Evolutionary conservation across 2,329 filamentous ascomycete species (phyloP).

Genomic region (Teratosphaeria nubilosa): DNA sequence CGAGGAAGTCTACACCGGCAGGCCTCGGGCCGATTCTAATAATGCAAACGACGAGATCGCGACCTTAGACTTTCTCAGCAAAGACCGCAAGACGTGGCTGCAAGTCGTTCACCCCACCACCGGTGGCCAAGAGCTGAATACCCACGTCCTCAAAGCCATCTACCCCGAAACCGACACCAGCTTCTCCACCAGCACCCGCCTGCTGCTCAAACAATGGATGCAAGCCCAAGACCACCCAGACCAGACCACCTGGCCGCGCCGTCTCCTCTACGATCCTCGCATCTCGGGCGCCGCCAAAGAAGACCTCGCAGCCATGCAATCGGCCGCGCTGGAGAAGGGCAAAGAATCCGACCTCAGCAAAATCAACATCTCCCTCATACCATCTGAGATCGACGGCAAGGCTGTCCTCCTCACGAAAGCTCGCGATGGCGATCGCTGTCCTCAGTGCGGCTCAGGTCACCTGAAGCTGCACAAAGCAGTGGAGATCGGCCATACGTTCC

Average conservation of each 20-base stretch:
- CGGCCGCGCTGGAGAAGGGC: not conserved
- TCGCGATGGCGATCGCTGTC: slow-evolving; percentile 60
- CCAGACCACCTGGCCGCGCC: not conserved
- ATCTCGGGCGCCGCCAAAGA: not conserved
- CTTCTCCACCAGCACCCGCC: not conserved
- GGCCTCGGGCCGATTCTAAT: not conserved
- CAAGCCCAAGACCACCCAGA: not conserved
- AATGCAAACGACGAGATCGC: not conserved
- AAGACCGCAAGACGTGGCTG: slow-evolving; percentile 57
- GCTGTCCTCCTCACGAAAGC: slow-evolving; percentile 56
- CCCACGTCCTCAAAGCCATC: slow-evolving; percentile 55
- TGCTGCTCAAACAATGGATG: not conserved
- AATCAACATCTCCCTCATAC: slow-evolving; percentile 1
- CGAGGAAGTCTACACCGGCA: slow-evolving; percentile 56
- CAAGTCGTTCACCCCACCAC: slow-evolving; percentile 44
- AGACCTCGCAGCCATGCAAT: not conserved
- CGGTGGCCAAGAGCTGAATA: slow-evolving; percentile 36
- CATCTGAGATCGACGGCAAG: slow-evolving; percentile 1
- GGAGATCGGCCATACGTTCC: slow-evolving; percentile 91
- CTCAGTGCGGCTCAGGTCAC: slow-evolving; percentile 52
- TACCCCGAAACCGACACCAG: slow-evolving; percentile 57
- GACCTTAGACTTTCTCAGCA: slow-evolving; percentile 38
- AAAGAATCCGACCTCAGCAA: not conserved
- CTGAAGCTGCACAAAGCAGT: slow-evolving; percentile 63
- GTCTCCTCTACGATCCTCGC: slow-evolving; percentile 1